phyloP scores from a whole-genome alignment of 768 basidiomycete genomes.

The Erythrobasidium yunnanense region DNA sequence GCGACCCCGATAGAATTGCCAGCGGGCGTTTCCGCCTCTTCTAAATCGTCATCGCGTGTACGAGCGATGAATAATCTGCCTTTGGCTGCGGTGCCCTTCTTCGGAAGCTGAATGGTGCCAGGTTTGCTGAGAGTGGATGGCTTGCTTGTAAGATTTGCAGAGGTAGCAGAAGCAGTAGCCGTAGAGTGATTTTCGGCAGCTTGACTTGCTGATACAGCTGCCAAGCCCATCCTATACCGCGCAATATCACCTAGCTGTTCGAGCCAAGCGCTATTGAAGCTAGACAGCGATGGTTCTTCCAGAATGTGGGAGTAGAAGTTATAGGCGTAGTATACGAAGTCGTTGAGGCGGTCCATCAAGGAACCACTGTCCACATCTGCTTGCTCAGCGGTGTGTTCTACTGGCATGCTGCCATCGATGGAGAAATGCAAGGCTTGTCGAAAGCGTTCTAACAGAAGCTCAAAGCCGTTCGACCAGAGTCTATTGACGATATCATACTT shows the following conservation, averaged over 20 bases:
- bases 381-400: background rate
- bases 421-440: slow-evolving; percentile 60
- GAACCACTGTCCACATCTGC: slow-evolving; percentile 39
- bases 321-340: slow-evolving; percentile 91
- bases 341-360: slow-evolving; percentile 82
- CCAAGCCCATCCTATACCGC: slow-evolving; percentile 88
- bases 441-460: slow-evolving; percentile 78
- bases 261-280: slow-evolving; percentile 76
- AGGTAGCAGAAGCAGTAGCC: background rate
- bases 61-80: background rate
- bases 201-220: slow-evolving; percentile 45
- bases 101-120: background rate
- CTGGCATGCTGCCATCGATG: slow-evolving; percentile 11
- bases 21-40: slow-evolving; percentile 49
- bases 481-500: slow-evolving; percentile 93
- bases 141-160: background rate
- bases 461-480: slow-evolving; percentile 82
- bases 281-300: slow-evolving; percentile 61
- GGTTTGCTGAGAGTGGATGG: background rate
- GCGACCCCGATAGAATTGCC: slow-evolving; percentile 63
- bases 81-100: background rate
- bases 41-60: slow-evolving; percentile 35
- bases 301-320: slow-evolving; percentile 80
- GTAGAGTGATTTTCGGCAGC: background rate
- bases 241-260: slow-evolving; percentile 95